phyloP scores from a whole-genome alignment of 2,329 filamentous ascomycete species.

The Drechslera avenae region DNA sequence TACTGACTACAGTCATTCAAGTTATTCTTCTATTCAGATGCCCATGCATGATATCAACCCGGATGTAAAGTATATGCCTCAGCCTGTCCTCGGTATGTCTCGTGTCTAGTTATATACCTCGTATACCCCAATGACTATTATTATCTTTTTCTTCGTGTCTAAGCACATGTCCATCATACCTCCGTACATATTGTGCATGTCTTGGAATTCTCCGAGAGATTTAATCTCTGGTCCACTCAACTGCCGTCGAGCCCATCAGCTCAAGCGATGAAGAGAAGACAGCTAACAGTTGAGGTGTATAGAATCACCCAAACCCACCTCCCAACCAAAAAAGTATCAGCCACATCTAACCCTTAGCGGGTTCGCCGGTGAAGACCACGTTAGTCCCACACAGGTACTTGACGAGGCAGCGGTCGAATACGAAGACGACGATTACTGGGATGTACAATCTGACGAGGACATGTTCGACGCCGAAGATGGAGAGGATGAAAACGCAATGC shows the following conservation, averaged over 20 bases:
- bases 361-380: slow-evolving; percentile 49
- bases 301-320: slow-evolving; percentile 33
- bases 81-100: slow-evolving; percentile 49
- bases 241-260: not conserved
- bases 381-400: slow-evolving; percentile 44
- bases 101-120: slow-evolving; percentile 46
- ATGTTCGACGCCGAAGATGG: slow-evolving; percentile 37
- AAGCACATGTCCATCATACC: slow-evolving; percentile 5
- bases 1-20: slow-evolving; percentile 35
- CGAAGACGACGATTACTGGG: slow-evolving; percentile 57
- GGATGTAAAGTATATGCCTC: slow-evolving; percentile 47
- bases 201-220: slow-evolving; percentile 4
- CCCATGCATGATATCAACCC: slow-evolving; percentile 41
- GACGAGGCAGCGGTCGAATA: slow-evolving; percentile 50
- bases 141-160: slow-evolving; percentile 29
- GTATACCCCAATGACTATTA: slow-evolving; percentile 42
- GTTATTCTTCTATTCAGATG: slow-evolving; percentile 43
- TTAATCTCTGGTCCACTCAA: not conserved
- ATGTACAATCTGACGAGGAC: slow-evolving; percentile 56
- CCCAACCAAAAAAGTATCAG: slow-evolving; percentile 18
- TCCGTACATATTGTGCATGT: slow-evolving; percentile 15
- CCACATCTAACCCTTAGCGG: slow-evolving; percentile 32
- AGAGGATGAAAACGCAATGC: slow-evolving; percentile 28
- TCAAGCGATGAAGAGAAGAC: slow-evolving; percentile 6
- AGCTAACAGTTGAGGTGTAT: slow-evolving; percentile 27